Evolutionary conservation across 2,329 filamentous ascomycete genomes (phyloP).

Genomic region (Cladophialophora bantiana): DNA sequence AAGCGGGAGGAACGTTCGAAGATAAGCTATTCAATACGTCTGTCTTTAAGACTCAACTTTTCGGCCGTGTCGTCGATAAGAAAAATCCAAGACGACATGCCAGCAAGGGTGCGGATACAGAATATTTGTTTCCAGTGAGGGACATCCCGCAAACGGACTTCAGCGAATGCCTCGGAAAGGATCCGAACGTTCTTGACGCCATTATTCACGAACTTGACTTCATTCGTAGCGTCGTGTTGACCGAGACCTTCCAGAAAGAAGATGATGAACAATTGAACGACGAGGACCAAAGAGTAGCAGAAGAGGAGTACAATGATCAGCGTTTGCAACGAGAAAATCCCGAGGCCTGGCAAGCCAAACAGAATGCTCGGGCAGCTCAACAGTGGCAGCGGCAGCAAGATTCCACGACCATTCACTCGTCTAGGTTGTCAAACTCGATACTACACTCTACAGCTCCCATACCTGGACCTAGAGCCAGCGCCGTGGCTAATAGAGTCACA

Average conservation of each 20-base stretch:
- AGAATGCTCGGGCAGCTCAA: constrained; percentile 4
- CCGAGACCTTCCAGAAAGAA: constrained; percentile 76
- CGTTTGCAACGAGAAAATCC: constrained; percentile 49
- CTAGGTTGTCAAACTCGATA: background rate
- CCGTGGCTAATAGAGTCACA: background rate
- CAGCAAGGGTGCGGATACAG: constrained; percentile 54
- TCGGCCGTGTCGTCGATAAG: constrained; percentile 81
- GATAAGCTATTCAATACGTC: constrained; percentile 74
- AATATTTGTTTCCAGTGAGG: constrained; percentile 67
- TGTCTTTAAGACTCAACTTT: constrained; percentile 83
- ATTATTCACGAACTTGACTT: constrained; percentile 44
- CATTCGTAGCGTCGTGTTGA: constrained; percentile 63
- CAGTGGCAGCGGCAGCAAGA: background rate
- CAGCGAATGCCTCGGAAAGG: constrained; percentile 63
- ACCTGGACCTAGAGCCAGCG: background rate
- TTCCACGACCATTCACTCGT: background rate
- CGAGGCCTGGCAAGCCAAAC: constrained; percentile 37
- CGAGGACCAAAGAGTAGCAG: constrained; percentile 66
- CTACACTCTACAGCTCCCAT: background rate
- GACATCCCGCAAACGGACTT: constrained; percentile 61
- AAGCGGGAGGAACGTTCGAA: constrained; percentile 81
- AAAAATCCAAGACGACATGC: constrained; percentile 76
- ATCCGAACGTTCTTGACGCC: constrained; percentile 66
- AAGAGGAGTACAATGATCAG: constrained; percentile 53
- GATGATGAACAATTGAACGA: constrained; percentile 66